These are phyloP conservation scores for Trapa bicornis DNA, from an alignment of 345 rosid genomes.

Conservation along the genomic window DNA sequence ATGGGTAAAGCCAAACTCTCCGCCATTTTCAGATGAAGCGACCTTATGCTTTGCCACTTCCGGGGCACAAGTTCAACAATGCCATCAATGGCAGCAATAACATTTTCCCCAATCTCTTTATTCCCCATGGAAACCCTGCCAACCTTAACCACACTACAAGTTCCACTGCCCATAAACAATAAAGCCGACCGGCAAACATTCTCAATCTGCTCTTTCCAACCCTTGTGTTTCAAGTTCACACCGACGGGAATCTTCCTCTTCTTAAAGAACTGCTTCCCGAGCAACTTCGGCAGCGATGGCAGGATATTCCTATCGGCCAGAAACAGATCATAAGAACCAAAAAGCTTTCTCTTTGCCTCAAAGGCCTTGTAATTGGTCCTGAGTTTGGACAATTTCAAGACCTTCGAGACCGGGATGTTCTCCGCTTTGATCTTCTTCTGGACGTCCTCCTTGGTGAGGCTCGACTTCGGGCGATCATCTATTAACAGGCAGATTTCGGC, in stretches of 20 bases:
- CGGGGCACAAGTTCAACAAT: conserved; percentile 11
- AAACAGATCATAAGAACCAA: conserved; percentile 15
- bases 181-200: conserved; percentile 9
- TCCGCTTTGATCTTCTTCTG: conserved; percentile 17
- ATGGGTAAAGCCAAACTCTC: conserved; percentile 14
- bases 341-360: conserved; percentile 20
- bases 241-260: conserved; percentile 18
- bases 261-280: conserved; percentile 18
- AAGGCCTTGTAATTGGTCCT: conserved; percentile 15
- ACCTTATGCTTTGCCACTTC: conserved; percentile 13
- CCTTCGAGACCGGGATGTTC: conserved; percentile 15
- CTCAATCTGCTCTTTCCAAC: conserved; percentile 22
- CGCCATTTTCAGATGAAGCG: conserved; percentile 11
- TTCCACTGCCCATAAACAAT: conserved; percentile 8
- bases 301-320: conserved; percentile 16
- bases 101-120: conserved; percentile 14
- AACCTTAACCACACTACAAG: conserved; percentile 11
- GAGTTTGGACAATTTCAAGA: conserved; percentile 13
- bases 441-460: conserved; percentile 14
- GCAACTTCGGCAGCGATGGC: conserved; percentile 11
- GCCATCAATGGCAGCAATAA: conserved; percentile 8
- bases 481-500: conserved; percentile 13
- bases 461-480: conserved; percentile 15
- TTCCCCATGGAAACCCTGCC: conserved; percentile 9
- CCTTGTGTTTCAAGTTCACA: conserved; percentile 15